Evolutionary conservation across 139 green algal genomes (phyloP), one percentile per base, ranked within the genome.

Genomic region (Chlorella sorokiniana): DNA sequence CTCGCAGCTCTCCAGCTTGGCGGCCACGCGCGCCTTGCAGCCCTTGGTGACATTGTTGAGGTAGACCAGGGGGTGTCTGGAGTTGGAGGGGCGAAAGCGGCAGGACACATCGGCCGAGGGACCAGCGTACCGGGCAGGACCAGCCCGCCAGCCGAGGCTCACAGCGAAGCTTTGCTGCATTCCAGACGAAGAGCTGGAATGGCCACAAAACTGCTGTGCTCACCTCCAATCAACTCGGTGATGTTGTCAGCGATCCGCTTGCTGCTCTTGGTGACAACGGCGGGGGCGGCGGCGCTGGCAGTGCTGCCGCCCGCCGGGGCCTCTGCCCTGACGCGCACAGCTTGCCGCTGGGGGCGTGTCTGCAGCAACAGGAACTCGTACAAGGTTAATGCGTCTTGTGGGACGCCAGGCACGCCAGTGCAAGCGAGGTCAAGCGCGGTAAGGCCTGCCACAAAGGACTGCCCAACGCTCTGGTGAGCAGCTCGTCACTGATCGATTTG

Each of bases 61-160:
- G 80, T 91, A 95, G 40, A 99, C 94, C 92, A 99, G 97, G 4
- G 96, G 0, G 96, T 99, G 81, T 97, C 98, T 45, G 94, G 92
- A 54, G 62, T 27, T 22, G 41, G 23, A 41, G 11, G 41, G 40
- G 11, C 14, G 9, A 38, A 9, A 27, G 41, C n/a, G 68, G 40
- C 20, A 41, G 40, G 68, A 11, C 20, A 45, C 44, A 29, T 8
- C 7, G 37, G 37, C 16, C 16, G 14, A 23, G 37, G 9, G 16
- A 23, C n/a, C n/a, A n/a, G n/a, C n/a, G n/a, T n/a, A n/a, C n/a
- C n/a, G n/a, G n/a, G n/a, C n/a, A n/a, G n/a, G n/a, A n/a, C n/a
- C n/a, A n/a, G n/a, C n/a, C n/a, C n/a, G n/a, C n/a, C n/a, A n/a
- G n/a, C n/a, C 67, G 33, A 18, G 67, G 10, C 31, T 5, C 31